Base-by-base conservation (phyloP, 2,329 filamentous ascomycete genomes). In the Chaetomiaceae sp. region DNA sequence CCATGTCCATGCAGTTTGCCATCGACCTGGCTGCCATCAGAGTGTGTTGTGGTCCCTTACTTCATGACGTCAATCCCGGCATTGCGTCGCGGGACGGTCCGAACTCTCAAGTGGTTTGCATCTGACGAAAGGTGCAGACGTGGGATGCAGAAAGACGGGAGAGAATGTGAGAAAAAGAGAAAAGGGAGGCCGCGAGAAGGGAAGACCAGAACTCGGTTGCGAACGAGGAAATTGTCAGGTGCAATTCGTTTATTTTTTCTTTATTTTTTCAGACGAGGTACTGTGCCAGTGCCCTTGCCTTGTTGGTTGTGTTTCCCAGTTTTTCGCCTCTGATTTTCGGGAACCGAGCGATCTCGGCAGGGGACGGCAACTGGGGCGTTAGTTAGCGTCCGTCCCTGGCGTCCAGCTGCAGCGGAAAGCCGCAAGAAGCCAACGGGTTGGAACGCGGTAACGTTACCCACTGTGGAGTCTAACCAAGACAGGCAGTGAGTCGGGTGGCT, bases 31-130 rank as follows among this genome's bases (percentile, higher is more conserved):
- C 13, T 17, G 14, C 25, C 12, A 23, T 25, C 12, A 33, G 25
- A 35, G n/a, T 27, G 16, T 27, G 2, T 27, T 10, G 25, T 5
- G 17, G 43, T 23, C 19, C 42, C 59, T 61, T 55, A 61, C 59
- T 61, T 61, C 59, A 61, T 61, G 58, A 60, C 58, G 58, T 60
- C 58, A 60, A 54, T 27, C 50, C 41, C n/a, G 9, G 44, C 47
- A 54, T 51, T 41, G 39, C 55, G 48, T 17, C 40, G 43, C 8
- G 39, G 40, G 47, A 46, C n/a, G 34, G n/a, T n/a, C n/a, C n/a
- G n/a, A n/a, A n/a, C n/a, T n/a, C n/a, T n/a, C n/a, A n/a, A n/a
- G n/a, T n/a, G n/a, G n/a, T n/a, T n/a, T n/a, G n/a, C n/a, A n/a
- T n/a, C n/a, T n/a, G n/a, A n/a, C n/a, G n/a, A n/a, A n/a, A n/a